Evolutionary conservation across 371 early-diverging fungal genomes (phyloP).

Genomic region (Gilbertella persicaria): DNA sequence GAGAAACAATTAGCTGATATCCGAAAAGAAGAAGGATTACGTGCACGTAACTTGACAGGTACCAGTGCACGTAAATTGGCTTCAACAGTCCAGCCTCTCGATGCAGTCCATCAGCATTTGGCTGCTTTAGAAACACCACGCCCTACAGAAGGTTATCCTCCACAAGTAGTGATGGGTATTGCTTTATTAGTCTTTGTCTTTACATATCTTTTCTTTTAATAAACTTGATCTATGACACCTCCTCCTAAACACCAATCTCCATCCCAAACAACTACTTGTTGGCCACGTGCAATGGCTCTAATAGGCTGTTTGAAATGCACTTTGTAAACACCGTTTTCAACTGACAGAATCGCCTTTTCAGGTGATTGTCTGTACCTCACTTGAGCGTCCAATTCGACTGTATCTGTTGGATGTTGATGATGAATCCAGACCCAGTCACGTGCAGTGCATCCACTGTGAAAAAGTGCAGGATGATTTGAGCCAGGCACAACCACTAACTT

Average conservation of each 20-base stretch:
- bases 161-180: constrained; percentile 20
- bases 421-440: constrained; percentile 53
- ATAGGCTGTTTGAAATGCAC: constrained; percentile 42
- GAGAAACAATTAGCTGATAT: constrained; percentile 25
- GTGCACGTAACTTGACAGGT: constrained; percentile 16
- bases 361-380: constrained; percentile 51
- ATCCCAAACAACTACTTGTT: constrained; percentile 56
- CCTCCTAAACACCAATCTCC: constrained; percentile 59
- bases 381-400: constrained; percentile 39
- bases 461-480: constrained; percentile 46
- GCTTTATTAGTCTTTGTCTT: constrained; percentile 20
- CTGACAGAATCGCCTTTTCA: constrained; percentile 34
- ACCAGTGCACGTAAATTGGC: constrained; percentile 26
- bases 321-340: constrained; percentile 21
- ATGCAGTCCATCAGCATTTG: constrained; percentile 57
- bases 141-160: constrained; percentile 44
- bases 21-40: constrained; percentile 27
- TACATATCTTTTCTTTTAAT: constrained; percentile 26
- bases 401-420: constrained; percentile 16
- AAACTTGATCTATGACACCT: constrained; percentile 45
- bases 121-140: constrained; percentile 53
- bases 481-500: constrained; percentile 45
- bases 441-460: constrained; percentile 31
- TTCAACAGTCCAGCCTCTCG: constrained; percentile 41
- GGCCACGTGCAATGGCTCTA: constrained; percentile 50